Conservation (phyloP, 1,284 basidiomycete genomes). For the Cystobasidiaceae sp. region DNA sequence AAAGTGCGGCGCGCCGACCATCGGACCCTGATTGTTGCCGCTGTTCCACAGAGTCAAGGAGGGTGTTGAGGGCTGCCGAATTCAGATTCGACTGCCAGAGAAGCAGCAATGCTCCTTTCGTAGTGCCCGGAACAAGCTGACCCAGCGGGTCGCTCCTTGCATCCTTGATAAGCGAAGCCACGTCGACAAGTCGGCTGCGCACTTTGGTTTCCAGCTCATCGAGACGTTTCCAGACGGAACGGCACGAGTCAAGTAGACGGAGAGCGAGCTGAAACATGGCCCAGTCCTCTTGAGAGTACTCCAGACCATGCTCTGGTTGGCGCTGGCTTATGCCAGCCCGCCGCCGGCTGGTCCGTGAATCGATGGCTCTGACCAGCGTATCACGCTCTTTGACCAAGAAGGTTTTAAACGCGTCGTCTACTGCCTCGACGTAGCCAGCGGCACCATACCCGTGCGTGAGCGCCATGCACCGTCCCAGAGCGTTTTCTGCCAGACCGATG, state of each 20-base stretch:
- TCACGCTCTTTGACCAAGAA: slow-evolving; percentile 16
- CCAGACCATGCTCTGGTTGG: slow-evolving; percentile 60
- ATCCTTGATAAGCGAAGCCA: slow-evolving; percentile 54
- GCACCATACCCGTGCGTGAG: slow-evolving; percentile 85
- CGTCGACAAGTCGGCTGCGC: slow-evolving; percentile 56
- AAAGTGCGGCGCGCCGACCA: slow-evolving; percentile 49
- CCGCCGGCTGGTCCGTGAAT: background rate
- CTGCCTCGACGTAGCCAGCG: slow-evolving; percentile 62
- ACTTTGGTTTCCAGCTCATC: slow-evolving; percentile 64
- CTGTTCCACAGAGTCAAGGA: slow-evolving; percentile 54
- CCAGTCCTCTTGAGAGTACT: slow-evolving; percentile 84
- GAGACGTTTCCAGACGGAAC: slow-evolving; percentile 63
- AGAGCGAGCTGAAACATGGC: slow-evolving; percentile 70
- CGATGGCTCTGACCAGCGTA: slow-evolving; percentile 15
- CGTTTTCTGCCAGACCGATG: slow-evolving; percentile 71
- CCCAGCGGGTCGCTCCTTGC: slow-evolving; percentile 56
- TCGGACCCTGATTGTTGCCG: slow-evolving; percentile 43
- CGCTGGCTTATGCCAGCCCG: slow-evolving; percentile 51
- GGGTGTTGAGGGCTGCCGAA: slow-evolving; percentile 63
- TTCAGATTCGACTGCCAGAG: slow-evolving; percentile 76
- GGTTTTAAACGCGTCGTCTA: slow-evolving; percentile 67
- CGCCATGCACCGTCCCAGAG: slow-evolving; percentile 62
- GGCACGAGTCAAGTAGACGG: slow-evolving; percentile 72
- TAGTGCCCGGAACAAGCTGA: slow-evolving; percentile 58
- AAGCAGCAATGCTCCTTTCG: slow-evolving; percentile 64